Evolutionary conservation across 2,329 filamentous ascomycete species (phyloP).

Genomic region (Fusarium nodosum): DNA sequence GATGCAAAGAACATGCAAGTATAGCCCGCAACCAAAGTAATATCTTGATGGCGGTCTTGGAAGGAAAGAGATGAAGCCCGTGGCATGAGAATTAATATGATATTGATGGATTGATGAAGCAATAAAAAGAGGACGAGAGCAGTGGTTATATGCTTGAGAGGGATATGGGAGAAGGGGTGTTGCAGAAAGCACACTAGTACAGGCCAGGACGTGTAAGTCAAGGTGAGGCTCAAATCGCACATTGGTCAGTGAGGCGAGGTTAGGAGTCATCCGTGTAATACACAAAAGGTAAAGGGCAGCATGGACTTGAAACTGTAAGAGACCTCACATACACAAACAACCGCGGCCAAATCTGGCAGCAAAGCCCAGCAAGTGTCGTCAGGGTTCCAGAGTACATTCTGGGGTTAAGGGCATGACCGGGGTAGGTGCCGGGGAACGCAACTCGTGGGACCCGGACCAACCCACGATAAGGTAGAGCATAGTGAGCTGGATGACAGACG

Average conservation of each 20-base stretch:
- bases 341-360: constrained; percentile 21
- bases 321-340: constrained; percentile 26
- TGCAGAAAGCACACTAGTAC: constrained; percentile 14
- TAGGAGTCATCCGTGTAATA: constrained; percentile 41
- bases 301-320: constrained; percentile 44
- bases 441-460: constrained; percentile 30
- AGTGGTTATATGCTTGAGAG: constrained; percentile 36
- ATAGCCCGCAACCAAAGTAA: constrained; percentile 29
- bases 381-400: constrained; percentile 47
- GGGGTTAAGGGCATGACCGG: constrained; percentile 35
- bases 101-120: constrained; percentile 2
- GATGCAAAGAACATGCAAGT: constrained; percentile 27
- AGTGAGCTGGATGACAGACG: constrained; percentile 28
- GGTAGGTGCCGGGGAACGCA: constrained; percentile 38
- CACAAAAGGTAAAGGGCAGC: constrained; percentile 36
- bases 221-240: constrained; percentile 50
- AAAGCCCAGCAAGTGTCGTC: constrained; percentile 41
- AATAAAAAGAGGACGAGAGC: constrained; percentile 12
- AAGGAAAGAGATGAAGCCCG: constrained; percentile 26
- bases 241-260: constrained; percentile 50
- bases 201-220: constrained; percentile 27
- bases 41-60: constrained; percentile 40
- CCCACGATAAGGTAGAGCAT: constrained; percentile 34
- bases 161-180: constrained; percentile 19
- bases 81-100: constrained; percentile 37